These are phyloP conservation scores for Triadica sebifera DNA, from an alignment of 345 rosid species.

Conservation along the genomic window DNA sequence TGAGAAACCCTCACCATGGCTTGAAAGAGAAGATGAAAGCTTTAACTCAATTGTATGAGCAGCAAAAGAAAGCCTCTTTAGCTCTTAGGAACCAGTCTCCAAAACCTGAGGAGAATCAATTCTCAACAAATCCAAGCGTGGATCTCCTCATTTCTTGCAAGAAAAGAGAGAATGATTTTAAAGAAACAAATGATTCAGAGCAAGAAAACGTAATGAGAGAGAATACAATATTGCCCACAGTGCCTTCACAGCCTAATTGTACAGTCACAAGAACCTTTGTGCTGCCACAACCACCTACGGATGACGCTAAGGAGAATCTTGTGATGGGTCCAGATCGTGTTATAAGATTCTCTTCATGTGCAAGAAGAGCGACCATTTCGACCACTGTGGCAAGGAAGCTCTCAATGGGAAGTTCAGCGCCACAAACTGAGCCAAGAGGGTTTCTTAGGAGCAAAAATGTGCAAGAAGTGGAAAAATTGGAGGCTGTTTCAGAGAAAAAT, in stretches of 20 bases:
- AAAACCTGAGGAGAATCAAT: slow-evolving; percentile 45
- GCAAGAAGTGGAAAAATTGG: slow-evolving; percentile 46
- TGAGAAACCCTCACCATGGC: slow-evolving; percentile 86
- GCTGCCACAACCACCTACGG: slow-evolving; percentile 43
- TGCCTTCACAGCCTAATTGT: slow-evolving; percentile 28
- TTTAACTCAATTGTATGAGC: slow-evolving; percentile 81
- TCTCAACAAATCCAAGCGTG: slow-evolving; percentile 51
- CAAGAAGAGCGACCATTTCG: slow-evolving; percentile 39
- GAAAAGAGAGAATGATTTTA: slow-evolving; percentile 29
- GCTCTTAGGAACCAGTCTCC: slow-evolving; percentile 46
- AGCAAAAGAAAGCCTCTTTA: slow-evolving; percentile 75
- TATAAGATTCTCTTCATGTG: slow-evolving; percentile 49
- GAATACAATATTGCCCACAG: slow-evolving; percentile 25
- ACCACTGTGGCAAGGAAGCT: slow-evolving; percentile 63
- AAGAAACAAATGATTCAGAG: slow-evolving; percentile 31
- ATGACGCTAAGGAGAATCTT: slow-evolving; percentile 71
- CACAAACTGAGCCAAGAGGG: slow-evolving; percentile 32
- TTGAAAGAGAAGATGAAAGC: slow-evolving; percentile 90
- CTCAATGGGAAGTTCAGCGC: slow-evolving; percentile 44
- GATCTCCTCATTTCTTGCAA: slow-evolving; percentile 49
- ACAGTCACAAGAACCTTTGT: slow-evolving; percentile 45
- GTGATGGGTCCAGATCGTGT: slow-evolving; percentile 50
- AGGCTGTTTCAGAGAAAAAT: slow-evolving; percentile 31
- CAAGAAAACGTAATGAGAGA: slow-evolving; percentile 45
- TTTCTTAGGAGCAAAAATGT: slow-evolving; percentile 21